These are phyloP conservation scores for Serendipita vermifera DNA, from an alignment of 768 basidiomycete species.

Conservation along the genomic window DNA sequence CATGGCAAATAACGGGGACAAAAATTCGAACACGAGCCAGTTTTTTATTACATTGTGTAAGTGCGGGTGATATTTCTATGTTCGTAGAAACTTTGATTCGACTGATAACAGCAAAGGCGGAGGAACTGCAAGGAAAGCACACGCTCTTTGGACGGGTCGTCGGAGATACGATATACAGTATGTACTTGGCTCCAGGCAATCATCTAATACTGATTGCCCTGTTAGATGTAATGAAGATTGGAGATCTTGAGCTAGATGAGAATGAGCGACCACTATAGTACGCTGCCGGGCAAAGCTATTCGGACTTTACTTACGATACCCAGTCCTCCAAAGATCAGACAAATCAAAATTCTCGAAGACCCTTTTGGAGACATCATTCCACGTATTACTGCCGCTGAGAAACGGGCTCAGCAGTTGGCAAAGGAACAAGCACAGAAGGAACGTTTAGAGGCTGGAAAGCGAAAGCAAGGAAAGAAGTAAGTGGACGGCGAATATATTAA, in stretches of 20 bases:
- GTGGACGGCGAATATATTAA: constrained; percentile 17
- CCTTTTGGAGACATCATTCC: constrained; percentile 93
- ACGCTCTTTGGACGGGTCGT: constrained; percentile 86
- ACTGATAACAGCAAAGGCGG: constrained; percentile 58
- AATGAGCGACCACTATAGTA: constrained; percentile 74
- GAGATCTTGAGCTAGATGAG: constrained; percentile 65
- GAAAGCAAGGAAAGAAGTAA: constrained; percentile 80
- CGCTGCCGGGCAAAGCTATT: constrained; percentile 19
- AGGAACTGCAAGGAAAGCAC: constrained; percentile 88
- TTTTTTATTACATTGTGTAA: constrained; percentile 88
- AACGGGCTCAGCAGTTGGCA: constrained; percentile 69
- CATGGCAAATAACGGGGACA: constrained; percentile 84
- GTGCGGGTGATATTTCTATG: constrained; percentile 9
- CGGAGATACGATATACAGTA: constrained; percentile 84
- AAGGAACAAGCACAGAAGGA: constrained; percentile 61
- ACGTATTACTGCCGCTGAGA: constrained; percentile 90
- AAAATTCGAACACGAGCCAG: constrained; percentile 86
- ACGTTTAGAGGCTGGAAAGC: constrained; percentile 58
- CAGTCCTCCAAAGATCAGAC: constrained; percentile 86
- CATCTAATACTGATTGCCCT: too few species aligned
- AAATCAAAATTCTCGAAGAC: constrained; percentile 75
- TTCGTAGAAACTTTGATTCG: constrained; percentile 10
- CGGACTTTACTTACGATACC: not conserved
- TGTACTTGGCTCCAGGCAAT: constrained; percentile 26
- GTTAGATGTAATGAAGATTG: constrained; percentile 82